A percentile compares a stretch with the other conserved stretches of the same genome.
These are phyloP conservation scores for Hypomyces rosellus DNA, from an alignment of 2,329 filamentous ascomycete species.

Conservation along the genomic window DNA sequence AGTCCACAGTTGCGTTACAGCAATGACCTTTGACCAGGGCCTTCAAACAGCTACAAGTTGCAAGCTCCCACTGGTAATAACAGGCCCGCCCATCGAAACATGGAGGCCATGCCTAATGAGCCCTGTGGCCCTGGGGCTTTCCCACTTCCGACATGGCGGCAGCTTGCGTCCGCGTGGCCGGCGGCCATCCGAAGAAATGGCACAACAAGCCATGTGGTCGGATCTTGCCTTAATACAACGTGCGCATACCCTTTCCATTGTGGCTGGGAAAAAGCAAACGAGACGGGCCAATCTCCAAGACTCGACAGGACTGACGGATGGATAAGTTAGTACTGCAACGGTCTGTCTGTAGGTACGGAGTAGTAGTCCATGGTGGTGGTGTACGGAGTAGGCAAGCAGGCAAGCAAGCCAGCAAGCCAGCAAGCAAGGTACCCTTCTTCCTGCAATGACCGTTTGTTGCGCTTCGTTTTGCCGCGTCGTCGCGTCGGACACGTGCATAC, in stretches of 20 bases:
- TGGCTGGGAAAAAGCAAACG: not conserved
- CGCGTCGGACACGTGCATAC: constrained; percentile 4
- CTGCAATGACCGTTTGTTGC: not conserved
- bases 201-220: constrained; percentile 13
- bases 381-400: too few species aligned
- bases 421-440: too few species aligned
- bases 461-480: not conserved
- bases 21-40: constrained; percentile 6
- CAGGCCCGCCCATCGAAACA: constrained; percentile 8
- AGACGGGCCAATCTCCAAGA: not conserved
- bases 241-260: not conserved
- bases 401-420: too few species aligned
- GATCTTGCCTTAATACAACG: constrained; percentile 13
- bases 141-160: constrained; percentile 14
- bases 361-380: too few species aligned
- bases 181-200: constrained; percentile 13
- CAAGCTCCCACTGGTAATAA: constrained; percentile 3
- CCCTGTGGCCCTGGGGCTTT: constrained; percentile 12
- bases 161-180: constrained; percentile 13
- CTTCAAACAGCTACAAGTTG: not conserved
- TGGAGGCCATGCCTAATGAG: constrained; percentile 7
- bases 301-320: not conserved
- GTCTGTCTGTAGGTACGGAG: too few species aligned
- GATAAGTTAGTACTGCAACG: not conserved
- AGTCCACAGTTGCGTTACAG: constrained; percentile 10